Base-by-base conservation (phyloP, 148 eudicot genomes). In the Chenopodium formosanum region DNA sequence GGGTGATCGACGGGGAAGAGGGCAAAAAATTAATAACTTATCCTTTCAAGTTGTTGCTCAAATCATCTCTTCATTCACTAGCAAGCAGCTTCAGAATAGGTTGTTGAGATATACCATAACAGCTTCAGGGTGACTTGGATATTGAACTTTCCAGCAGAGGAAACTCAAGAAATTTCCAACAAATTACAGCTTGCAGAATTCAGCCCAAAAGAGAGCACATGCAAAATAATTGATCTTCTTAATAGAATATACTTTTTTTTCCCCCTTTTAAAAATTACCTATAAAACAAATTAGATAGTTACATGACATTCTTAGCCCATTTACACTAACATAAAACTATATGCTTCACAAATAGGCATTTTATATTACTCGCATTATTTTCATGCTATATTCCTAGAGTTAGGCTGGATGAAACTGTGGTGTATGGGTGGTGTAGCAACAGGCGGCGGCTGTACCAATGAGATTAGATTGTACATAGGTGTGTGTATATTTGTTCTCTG, bases 221-320 rank as follows among this genome's bases (percentile, higher is more conserved):
- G 86, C 71, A 70, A 76, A 70, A 77, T 75, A 56, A 79, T 79
- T 83, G 85, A 52, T 67, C 74, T 14, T 52, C 75, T 34, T 1
- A 63, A 48, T 63, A 70, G 44, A 75, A 32, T 31, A 84, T 80
- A 69, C 78, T 66, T 37, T 69, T 11, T 66, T 37, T 69, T 11
- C 40, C 32, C 44, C 79, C 71, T 64, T 74, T 65, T 50, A 73
- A 63, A 65, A 44, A 70, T 62, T 22, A 65, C 78, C 83, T 81
- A 84, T 80, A 23, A 40, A 80, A 69, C 79, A 34, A 80, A 69
- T 83, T 69, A 78, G 67, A 78, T 81, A 85, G 79, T 73, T 81
- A 81, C 84, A 81, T 72, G 63, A 73, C 76, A 81, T 78, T 74
- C 75, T 73, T 67, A 40, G 84, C 82, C 78, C 86, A 81, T 84